Evolutionary conservation across 169 alveolate species (phyloP), one percentile per base, ranked within the genome.

Genomic region (Cryptosporidium canis): DNA sequence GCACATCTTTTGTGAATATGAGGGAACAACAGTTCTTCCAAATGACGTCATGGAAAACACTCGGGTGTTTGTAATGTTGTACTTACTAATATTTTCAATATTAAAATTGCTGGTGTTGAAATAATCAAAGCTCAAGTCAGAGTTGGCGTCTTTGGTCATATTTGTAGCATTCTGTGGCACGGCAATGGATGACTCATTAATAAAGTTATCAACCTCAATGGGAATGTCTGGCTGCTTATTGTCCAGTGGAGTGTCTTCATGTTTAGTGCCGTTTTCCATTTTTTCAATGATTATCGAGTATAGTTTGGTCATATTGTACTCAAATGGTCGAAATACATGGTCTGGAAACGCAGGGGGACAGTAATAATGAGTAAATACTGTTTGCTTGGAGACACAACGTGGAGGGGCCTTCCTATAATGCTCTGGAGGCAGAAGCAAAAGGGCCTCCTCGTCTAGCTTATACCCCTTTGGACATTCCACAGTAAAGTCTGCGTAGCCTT

Each of bases 311-410:
- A 61, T 71, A 51, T 71, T 71, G n/a, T 47, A 33, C 7, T 35
- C 47, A 71, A 71, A 71, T 27, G 85, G 85, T 35, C 85, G 48
- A 27, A 47, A 48, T 51, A 55, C 67, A n/a, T 51, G 18, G 12
- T 55, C 68, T 71, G 85, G 85, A 21, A 71, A 71, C 16, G 21
- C 53, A 16, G 85, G 85, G 7, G 85, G 85, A 8, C 85, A 71
- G 33, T 71, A 71, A 41, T 71, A 71, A 7, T 71, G 85, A 29
- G 85, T 71, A 53, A 51, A 71, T n/a, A 71, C 85, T 21, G 48
- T 16, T 51, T 71, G 85, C 37, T 71, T 71, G 29, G 70, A 48
- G 18, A 71, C 68, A 51, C 85, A 71, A n/a, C 85, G 45, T 55
- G 85, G 85, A 29, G 68, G 85, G 53, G 44, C 65, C 21, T 71